Percentiles rank a stretch among this genome's conserved stretches.
These are phyloP conservation scores for Chrysanthemum makinoi DNA, from an alignment of 129 eudicot genomes.

Conservation along the genomic window DNA sequence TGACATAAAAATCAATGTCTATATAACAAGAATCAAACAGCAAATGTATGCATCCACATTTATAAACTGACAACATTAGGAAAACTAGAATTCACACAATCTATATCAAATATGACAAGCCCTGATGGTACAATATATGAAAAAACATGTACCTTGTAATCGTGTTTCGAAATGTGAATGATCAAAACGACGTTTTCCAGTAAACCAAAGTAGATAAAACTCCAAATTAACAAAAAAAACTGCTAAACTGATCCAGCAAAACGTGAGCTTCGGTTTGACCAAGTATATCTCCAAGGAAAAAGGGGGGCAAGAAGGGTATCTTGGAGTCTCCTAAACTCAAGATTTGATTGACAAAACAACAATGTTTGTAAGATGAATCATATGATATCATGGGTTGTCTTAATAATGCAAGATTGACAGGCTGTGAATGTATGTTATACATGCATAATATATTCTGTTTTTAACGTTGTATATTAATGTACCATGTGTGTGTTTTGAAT, in stretches of 20 bases:
- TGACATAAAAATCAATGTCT: too few relatives aligned
- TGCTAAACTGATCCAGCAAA: neutral
- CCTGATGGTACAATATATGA: neutral
- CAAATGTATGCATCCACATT: slow-evolving; percentile 20
- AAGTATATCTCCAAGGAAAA: slow-evolving; percentile 29
- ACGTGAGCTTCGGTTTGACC: slow-evolving; percentile 21
- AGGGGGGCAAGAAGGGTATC: slow-evolving; percentile 24
- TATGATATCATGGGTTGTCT: slow-evolving; percentile 17
- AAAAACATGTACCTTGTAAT: slow-evolving; percentile 20
- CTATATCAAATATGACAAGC: too few relatives aligned
- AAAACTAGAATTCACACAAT: neutral
- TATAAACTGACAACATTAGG: neutral
- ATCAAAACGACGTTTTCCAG: slow-evolving; percentile 1
- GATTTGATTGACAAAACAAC: slow-evolving; percentile 33
- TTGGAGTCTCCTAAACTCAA: slow-evolving; percentile 28
- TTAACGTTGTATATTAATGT: slow-evolving; percentile 30
- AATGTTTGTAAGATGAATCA: slow-evolving; percentile 26
- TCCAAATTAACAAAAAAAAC: neutral
- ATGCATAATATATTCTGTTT: slow-evolving; percentile 27
- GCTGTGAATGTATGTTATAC: slow-evolving; percentile 29
- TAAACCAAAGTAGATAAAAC: slow-evolving; percentile 14
- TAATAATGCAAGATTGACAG: slow-evolving; percentile 44
- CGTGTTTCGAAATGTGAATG: neutral
- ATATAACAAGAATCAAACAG: neutral
- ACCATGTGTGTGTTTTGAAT: slow-evolving; percentile 34